Conservation (phyloP, 345 rosid species). For the Sonneratia caseolaris region DNA sequence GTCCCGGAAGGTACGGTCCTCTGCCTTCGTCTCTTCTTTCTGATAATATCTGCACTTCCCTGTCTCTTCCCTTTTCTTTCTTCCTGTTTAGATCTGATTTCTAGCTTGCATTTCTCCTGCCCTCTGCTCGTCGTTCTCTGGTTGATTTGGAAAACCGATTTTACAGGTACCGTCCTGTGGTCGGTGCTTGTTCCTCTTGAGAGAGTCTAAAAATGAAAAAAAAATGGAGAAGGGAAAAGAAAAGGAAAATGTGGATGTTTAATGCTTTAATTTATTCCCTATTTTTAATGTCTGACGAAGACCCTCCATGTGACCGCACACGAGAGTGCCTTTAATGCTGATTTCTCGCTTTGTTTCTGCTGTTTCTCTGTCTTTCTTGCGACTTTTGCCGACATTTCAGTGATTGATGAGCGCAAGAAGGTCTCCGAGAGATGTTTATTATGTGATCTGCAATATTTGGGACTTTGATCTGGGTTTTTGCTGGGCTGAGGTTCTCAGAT, state of each 20-base stretch:
- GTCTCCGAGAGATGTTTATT: background rate
- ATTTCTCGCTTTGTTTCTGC: background rate
- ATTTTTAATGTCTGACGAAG: background rate
- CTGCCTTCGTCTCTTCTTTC: background rate
- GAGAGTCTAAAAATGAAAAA: background rate
- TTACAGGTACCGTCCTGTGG: background rate
- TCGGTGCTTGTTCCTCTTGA: background rate
- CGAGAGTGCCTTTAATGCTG: background rate
- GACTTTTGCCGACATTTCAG: background rate
- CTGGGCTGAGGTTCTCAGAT: background rate
- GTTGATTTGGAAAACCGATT: background rate
- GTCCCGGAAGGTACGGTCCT: background rate
- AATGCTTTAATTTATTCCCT: background rate
- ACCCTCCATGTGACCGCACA: background rate
- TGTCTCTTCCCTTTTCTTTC: background rate
- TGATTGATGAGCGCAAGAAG: background rate
- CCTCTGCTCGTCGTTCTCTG: background rate
- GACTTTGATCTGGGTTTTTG: slow-evolving; percentile 1
- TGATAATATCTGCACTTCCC: background rate
- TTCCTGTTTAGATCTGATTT: background rate
- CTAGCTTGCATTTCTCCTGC: background rate
- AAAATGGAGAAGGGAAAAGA: background rate
- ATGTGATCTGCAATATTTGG: background rate
- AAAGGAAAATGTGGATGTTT: background rate
- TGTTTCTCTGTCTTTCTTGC: background rate